phyloP scores from a whole-genome alignment of 1,139 yeast species.

The Candida sanyaensis region DNA sequence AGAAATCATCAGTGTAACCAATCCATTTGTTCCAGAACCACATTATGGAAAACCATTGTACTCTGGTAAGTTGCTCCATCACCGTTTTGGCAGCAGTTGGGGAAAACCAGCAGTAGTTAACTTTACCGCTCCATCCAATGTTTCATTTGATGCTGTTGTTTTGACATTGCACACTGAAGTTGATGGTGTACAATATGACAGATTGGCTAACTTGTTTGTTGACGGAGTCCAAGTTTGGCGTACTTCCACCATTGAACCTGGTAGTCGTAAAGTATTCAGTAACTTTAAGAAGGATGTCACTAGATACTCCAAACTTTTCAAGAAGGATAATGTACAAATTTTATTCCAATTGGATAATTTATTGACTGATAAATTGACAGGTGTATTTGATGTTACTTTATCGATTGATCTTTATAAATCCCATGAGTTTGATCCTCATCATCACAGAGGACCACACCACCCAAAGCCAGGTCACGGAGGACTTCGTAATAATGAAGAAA shows the following conservation, averaged over 20 bases:
- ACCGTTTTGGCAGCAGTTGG: constrained; percentile 40
- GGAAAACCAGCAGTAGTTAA: constrained; percentile 32
- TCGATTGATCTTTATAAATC: constrained; percentile 49
- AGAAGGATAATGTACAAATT: constrained; percentile 27
- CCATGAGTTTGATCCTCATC: neutral
- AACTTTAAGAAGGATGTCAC: constrained; percentile 65
- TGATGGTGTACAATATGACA: constrained; percentile 72
- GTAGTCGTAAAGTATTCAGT: constrained; percentile 47
- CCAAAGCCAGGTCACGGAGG: neutral
- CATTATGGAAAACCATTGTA: constrained; percentile 32
- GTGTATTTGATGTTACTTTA: constrained; percentile 58
- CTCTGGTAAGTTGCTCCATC: constrained; percentile 27
- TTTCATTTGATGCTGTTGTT: constrained; percentile 59
- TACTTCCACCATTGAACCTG: constrained; percentile 84
- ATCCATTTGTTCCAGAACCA: constrained; percentile 30
- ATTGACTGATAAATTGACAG: constrained; percentile 56
- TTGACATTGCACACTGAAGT: constrained; percentile 60
- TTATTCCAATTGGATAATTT: constrained; percentile 69
- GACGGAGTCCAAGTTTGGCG: constrained; percentile 78
- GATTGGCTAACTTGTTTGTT: constrained; percentile 70
- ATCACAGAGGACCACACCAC: neutral
- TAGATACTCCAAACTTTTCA: constrained; percentile 54
- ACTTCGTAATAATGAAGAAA: neutral
- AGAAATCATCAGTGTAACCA: constrained; percentile 28
- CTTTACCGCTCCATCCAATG: constrained; percentile 28